Percentiles rank a stretch among this genome's conserved stretches.
phyloP scores from a whole-genome alignment of 2,329 filamentous ascomycete species.

The Neonectria magnoliae region DNA sequence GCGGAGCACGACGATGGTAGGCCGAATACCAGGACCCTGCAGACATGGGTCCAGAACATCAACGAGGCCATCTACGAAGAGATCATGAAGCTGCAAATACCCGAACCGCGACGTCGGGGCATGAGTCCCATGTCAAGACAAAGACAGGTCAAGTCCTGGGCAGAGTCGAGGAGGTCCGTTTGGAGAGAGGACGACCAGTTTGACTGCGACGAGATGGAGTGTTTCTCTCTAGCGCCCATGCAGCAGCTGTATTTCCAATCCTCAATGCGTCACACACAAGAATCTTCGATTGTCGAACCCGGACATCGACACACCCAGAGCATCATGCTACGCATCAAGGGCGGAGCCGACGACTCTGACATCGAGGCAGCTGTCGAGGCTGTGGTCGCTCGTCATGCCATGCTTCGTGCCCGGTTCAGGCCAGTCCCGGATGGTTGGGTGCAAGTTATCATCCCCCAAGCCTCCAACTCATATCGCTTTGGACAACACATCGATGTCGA shows the following conservation, averaged over 20 bases:
- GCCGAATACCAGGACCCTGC: slow-evolving; percentile 56
- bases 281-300: slow-evolving; percentile 43
- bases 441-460: slow-evolving; percentile 55
- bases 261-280: slow-evolving; percentile 50
- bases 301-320: slow-evolving; percentile 63
- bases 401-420: slow-evolving; percentile 61
- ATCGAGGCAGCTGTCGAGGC: slow-evolving; percentile 60
- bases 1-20: slow-evolving; percentile 53
- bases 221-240: slow-evolving; percentile 62
- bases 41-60: slow-evolving; percentile 65
- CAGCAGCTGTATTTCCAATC: slow-evolving; percentile 64
- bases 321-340: slow-evolving; percentile 57
- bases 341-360: slow-evolving; percentile 53
- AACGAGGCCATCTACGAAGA: slow-evolving; percentile 58
- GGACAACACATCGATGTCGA: slow-evolving; percentile 53
- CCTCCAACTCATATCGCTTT: slow-evolving; percentile 56
- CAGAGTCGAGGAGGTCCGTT: slow-evolving; percentile 30
- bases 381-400: slow-evolving; percentile 60
- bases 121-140: slow-evolving; percentile 7
- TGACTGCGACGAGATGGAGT: slow-evolving; percentile 44
- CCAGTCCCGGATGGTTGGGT: slow-evolving; percentile 54
- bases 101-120: slow-evolving; percentile 46
- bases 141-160: slow-evolving; percentile 24
- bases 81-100: slow-evolving; percentile 56
- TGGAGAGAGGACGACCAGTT: slow-evolving; percentile 43